Evolutionary conservation across 164 flowering plant species (phyloP).

Genomic region (Piper longum): DNA sequence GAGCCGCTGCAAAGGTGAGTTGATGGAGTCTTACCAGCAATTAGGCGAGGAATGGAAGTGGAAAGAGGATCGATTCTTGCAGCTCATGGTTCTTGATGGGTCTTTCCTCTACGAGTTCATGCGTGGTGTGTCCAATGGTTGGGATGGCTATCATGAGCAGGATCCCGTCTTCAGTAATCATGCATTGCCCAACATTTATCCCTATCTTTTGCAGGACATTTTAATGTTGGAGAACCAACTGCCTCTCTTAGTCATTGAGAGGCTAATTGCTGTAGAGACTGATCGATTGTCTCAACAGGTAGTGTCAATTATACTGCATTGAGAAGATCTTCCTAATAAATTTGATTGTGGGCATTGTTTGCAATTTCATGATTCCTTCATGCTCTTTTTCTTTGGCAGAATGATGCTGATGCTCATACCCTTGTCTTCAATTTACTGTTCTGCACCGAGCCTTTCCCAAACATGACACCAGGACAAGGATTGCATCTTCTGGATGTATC

Average conservation of each 20-base stretch:
- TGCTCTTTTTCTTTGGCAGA: too few species aligned
- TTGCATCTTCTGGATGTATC: too few species aligned
- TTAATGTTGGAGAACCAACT: constrained; percentile 66
- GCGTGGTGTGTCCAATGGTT: constrained; percentile 24
- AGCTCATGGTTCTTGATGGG: constrained; percentile 61
- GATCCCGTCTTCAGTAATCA: constrained; percentile 52
- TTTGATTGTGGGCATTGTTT: too few species aligned
- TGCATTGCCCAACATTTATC: constrained; percentile 26
- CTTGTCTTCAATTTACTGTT: too few species aligned
- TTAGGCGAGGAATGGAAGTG: constrained; percentile 5
- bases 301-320: too few species aligned
- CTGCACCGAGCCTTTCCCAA: too few species aligned
- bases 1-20: background rate
- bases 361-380: too few species aligned
- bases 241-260: constrained; percentile 34
- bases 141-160: constrained; percentile 38
- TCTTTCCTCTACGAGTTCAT: constrained; percentile 56
- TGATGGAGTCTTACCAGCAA: background rate
- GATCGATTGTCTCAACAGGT: too few species aligned
- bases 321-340: too few species aligned
- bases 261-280: constrained; percentile 11
- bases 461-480: too few species aligned
- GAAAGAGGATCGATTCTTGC: constrained; percentile 39
- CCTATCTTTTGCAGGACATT: constrained; percentile 46
- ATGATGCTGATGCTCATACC: too few species aligned